phyloP scores from a whole-genome alignment of 1,139 yeast genomes.

The Yamadazyma taylorii region DNA sequence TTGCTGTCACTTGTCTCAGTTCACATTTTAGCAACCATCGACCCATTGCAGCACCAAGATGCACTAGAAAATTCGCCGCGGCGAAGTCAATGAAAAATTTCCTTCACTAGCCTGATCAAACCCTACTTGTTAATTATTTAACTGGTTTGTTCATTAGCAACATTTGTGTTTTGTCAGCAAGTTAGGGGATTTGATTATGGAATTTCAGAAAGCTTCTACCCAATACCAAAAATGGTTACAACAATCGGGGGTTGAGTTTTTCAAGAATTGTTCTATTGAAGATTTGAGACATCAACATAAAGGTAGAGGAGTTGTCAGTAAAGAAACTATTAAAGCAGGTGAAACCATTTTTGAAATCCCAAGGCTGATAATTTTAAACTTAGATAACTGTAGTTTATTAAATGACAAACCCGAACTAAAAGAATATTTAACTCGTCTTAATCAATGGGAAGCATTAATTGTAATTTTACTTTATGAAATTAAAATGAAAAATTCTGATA shows the following conservation, averaged over 20 bases:
- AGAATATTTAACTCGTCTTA: constrained; percentile 41
- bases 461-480: constrained; percentile 63
- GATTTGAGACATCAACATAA: constrained; percentile 61
- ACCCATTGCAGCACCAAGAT: background rate
- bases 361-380: constrained; percentile 53
- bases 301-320: constrained; percentile 80
- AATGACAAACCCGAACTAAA: constrained; percentile 30
- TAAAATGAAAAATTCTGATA: constrained; percentile 36
- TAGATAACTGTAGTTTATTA: constrained; percentile 53
- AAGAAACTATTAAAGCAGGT: constrained; percentile 53
- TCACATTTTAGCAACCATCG: no score
- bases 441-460: constrained; percentile 79
- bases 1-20: no score
- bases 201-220: constrained; percentile 27
- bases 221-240: constrained; percentile 56
- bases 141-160: no score
- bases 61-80: constrained; percentile 2
- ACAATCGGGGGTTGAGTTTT: constrained; percentile 43
- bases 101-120: background rate
- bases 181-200: background rate
- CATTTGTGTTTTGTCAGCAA: background rate
- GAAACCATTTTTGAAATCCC: constrained; percentile 75
- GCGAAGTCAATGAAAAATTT: constrained; percentile 1
- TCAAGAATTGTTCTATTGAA: constrained; percentile 55
- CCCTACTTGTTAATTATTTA: background rate